Conservation (phyloP, 495 filamentous ascomycete genomes). For the Penicillium malachiteum region DNA sequence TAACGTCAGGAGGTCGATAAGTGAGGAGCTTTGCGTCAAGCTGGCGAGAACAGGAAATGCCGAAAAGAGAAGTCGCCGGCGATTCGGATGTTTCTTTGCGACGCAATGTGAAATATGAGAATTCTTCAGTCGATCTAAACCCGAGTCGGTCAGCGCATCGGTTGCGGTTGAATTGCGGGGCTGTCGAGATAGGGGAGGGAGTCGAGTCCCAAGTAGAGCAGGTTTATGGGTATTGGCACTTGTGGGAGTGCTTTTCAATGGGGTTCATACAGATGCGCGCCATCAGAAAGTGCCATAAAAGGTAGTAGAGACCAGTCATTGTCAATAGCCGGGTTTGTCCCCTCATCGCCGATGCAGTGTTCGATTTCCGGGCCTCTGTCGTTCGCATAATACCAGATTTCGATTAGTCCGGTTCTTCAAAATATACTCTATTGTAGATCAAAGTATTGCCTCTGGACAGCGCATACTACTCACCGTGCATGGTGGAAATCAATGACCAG, state of each 20-base stretch:
- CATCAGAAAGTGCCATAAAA: conserved; percentile 97
- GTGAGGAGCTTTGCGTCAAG: conserved; percentile 76
- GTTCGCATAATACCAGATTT: neutral
- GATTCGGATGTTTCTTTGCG: conserved; percentile 56
- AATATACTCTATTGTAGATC: neutral
- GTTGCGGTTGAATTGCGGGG: neutral
- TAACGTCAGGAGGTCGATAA: conserved; percentile 81
- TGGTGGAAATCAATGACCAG: conserved; percentile 97
- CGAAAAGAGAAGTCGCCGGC: conserved; percentile 85
- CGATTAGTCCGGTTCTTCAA: neutral
- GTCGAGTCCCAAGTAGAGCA: neutral
- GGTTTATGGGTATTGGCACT: neutral
- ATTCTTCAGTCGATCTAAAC: conserved; percentile 79
- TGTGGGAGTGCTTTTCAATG: neutral
- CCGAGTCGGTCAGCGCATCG: neutral
- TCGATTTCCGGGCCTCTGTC: conserved; percentile 90
- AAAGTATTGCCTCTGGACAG: neutral
- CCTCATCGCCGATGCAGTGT: conserved; percentile 82
- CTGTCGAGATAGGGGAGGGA: neutral
- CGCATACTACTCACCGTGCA: conserved; percentile 58
- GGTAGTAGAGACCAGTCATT: conserved; percentile 92
- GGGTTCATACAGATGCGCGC: conserved; percentile 77
- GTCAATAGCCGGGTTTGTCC: conserved; percentile 73
- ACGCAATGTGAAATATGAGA: conserved; percentile 95
- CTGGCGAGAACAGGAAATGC: conserved; percentile 92